Evolutionary conservation across 78 protist genomes (phyloP).

Genomic region (Dictyostelium capitatum): DNA sequence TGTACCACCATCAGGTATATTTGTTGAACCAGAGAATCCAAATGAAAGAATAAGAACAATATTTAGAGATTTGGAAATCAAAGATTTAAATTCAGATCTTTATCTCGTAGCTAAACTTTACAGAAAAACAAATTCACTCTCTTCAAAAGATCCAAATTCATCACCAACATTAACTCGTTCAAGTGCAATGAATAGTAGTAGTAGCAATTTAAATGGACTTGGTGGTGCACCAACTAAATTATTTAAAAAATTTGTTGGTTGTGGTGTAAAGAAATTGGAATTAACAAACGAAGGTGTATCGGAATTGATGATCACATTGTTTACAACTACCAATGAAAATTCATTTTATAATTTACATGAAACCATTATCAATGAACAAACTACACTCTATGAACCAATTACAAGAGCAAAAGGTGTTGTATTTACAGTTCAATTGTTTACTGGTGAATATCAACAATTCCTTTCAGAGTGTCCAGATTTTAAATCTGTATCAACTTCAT

Average conservation of each 20-base stretch:
- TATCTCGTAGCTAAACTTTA: constrained; percentile 45
- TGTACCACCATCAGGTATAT: constrained; percentile 60
- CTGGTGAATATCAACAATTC: constrained; percentile 59
- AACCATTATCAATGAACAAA: constrained; percentile 27
- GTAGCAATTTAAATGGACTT: not conserved
- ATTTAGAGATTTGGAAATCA: constrained; percentile 44
- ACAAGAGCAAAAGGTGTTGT: constrained; percentile 80
- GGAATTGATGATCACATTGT: constrained; percentile 41
- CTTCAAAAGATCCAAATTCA: constrained; percentile 61
- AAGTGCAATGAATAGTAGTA: constrained; percentile 1
- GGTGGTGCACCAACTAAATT: not conserved
- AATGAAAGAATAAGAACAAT: constrained; percentile 60
- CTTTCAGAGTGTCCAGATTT: constrained; percentile 19
- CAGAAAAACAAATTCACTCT: constrained; percentile 29
- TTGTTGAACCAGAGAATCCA: constrained; percentile 80
- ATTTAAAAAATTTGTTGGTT: constrained; percentile 67
- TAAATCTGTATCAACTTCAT: constrained; percentile 30
- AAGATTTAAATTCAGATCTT: constrained; percentile 45
- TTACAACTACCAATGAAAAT: constrained; percentile 40
- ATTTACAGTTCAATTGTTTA: constrained; percentile 40
- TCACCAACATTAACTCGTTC: constrained; percentile 68
- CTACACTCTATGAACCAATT: constrained; percentile 37
- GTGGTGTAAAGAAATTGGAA: constrained; percentile 72
- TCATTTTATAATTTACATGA: constrained; percentile 40
- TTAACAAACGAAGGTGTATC: not conserved